A percentile compares a stretch with the other conserved stretches of the same genome.
These are phyloP conservation scores for Corrigiola litoralis DNA, from an alignment of 179 eudicot species.

Conservation along the genomic window DNA sequence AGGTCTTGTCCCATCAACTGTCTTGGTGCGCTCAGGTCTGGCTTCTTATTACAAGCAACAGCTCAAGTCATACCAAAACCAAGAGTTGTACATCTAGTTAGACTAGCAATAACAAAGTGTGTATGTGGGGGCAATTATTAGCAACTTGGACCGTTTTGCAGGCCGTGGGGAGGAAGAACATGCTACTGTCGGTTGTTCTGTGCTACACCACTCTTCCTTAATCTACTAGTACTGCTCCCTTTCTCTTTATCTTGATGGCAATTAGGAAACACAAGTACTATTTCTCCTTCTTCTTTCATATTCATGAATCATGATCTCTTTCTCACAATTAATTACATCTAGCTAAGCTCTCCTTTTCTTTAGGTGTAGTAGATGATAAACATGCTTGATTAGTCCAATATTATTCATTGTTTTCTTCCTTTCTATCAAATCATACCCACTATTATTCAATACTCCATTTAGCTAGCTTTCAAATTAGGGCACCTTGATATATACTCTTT, in stretches of 20 bases:
- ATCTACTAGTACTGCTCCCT: slow-evolving; percentile 8
- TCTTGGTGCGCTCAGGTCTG: neutral
- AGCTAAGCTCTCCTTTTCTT: no score
- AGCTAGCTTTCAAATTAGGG: no score
- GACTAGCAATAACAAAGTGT: neutral
- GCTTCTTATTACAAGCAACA: neutral
- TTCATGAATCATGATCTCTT: neutral
- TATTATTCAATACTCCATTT: no score
- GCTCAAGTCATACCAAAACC: neutral
- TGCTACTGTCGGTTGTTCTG: slow-evolving; percentile 59
- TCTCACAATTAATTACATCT: neutral
- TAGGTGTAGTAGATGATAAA: no score
- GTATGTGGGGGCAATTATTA: slow-evolving; percentile 30
- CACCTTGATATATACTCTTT: slow-evolving; percentile 5
- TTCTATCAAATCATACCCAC: slow-evolving; percentile 2
- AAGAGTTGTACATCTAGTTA: neutral
- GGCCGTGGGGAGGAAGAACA: slow-evolving; percentile 49
- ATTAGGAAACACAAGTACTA: neutral
- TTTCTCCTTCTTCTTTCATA: neutral
- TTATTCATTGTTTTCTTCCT: no score
- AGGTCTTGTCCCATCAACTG: slow-evolving; percentile 18
- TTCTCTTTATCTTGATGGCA: slow-evolving; percentile 5
- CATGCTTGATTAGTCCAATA: neutral
- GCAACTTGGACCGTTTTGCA: slow-evolving; percentile 52
- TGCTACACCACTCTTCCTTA: neutral